Base-by-base conservation (phyloP, 78 protist genomes). In the Dictyostelium brefeldianum region DNA sequence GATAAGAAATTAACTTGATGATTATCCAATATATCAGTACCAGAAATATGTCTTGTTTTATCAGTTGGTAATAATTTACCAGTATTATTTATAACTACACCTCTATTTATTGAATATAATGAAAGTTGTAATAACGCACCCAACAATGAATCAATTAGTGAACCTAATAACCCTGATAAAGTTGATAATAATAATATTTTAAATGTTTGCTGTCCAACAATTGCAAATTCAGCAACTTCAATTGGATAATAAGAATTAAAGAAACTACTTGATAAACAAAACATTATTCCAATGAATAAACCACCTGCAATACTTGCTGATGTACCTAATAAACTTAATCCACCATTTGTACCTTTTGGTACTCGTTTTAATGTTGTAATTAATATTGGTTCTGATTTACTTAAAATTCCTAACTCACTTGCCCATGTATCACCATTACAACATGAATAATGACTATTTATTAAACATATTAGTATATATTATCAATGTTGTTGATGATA, bases 381-480 rank as follows among this genome's bases (percentile, higher is more conserved):
- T 22, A 94, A 67, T 14, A 71, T 67, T 56, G 96, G 96, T 18
- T 80, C 43, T 15, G 18, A 4, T n/a, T 54, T 87, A 41, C 78
- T 78, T 2, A 94, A 53, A 15, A 94, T 81, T 14, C 96, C 96
- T 3, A 94, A 29, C 69, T 94, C 96, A 31, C 84, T 70, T n/a
- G 96, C 96, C 96, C 96, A 94, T 36, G 96, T 94, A 57, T 94
- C 96, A 43, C 96, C 96, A 57, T 80, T 82, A 57, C 94, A 83
- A 77, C 93, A 87, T 46, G 94, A 87, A 70, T 83, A 93, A 46
- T 83, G 92, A 7, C 95, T 81, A 48, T 41, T 36, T 3, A 36
- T 3, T 36, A 36, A 36, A 2, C 2, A 5, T 29, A 12, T 69
- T 36, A 15, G 77, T 56, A 41, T 20, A 12, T 56, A 78, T 20